Evolutionary conservation across 805 yeast genomes (phyloP), one percentile per base, ranked within the genome.

Genomic region (Candida alai): DNA sequence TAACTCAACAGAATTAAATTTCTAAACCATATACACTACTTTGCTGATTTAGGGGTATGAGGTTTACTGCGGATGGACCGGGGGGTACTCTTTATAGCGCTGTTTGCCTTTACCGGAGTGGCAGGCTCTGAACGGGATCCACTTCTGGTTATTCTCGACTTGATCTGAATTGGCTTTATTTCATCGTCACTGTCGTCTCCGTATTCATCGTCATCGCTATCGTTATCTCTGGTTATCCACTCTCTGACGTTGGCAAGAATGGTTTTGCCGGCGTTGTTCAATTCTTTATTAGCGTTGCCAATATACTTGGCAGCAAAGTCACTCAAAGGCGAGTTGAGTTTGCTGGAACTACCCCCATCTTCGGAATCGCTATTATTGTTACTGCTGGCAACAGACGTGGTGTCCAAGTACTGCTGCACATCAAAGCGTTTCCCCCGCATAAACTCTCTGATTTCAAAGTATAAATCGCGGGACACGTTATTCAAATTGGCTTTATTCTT

Each of bases 391-490:
- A 35, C 27, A n/a, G 38, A 15, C 15, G 44, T 46, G 9, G 40
- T 16, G 19, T 62, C 65, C 34, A 52, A 43, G 29, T 49, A 49
- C 12, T 53, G 46, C 13, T 48, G 46, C 7, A 52, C 49, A 33
- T 55, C 67, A 19, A 46, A 51, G 47, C 60, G 68, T 40, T 68
- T 69, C 21, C 71, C 69, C 42, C 80, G 60, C 48, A 85, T 55
- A 43, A 79, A 78, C 54, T 85, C 90, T 43, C 93, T 68, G 18
- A 89, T 82, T 56, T 89, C 95, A 42, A 84, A 79, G 56, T 88
- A 88, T 33, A 88, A 62, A 57, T 88, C 96, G 50, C 76, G 77
- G 2, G 95, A 83, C 4, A 83, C 84, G 44, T 75, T 78, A 57
- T 82, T 81, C 45, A 79, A 58, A 51, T 73, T 76, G 39, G 68